phyloP scores from a whole-genome alignment of 352 stramenopile genomes.

The Globisporangium cystogenes region DNA sequence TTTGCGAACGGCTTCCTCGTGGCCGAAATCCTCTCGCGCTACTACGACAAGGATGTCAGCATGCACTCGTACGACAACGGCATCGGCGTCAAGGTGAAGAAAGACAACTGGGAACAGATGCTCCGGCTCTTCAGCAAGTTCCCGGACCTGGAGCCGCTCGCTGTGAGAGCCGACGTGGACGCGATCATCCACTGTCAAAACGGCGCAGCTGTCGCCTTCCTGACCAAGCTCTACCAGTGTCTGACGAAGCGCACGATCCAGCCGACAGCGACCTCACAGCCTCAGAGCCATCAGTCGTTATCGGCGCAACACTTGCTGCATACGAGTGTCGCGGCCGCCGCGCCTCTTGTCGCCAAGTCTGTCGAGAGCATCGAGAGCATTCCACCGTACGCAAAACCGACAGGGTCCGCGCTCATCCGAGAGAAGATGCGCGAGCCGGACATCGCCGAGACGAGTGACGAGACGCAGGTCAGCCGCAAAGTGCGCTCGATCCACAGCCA shows the following conservation, averaged over 20 bases:
- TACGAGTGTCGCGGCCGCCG: constrained; percentile 1
- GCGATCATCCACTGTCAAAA: constrained; percentile 90
- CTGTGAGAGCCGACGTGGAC: constrained; percentile 54
- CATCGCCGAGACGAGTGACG: constrained; percentile 65
- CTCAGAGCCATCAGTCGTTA: background rate
- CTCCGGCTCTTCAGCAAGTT: constrained; percentile 75
- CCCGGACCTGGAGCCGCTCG: constrained; percentile 56
- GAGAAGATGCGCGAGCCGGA: constrained; percentile 77
- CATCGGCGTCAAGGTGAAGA: constrained; percentile 86
- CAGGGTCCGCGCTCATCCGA: constrained; percentile 74
- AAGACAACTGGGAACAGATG: constrained; percentile 91
- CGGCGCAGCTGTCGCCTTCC: constrained; percentile 73
- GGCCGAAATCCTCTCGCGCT: constrained; percentile 89
- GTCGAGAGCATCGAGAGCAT: constrained; percentile 35
- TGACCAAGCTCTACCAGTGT: constrained; percentile 88
- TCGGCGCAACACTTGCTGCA: constrained; percentile 9
- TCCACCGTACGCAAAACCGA: constrained; percentile 81
- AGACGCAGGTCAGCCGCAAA: constrained; percentile 59
- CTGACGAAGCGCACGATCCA: constrained; percentile 88
- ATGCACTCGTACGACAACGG: constrained; percentile 94
- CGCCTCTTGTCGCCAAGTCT: constrained; percentile 20
- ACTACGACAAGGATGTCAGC: constrained; percentile 91
- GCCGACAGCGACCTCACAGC: constrained; percentile 18
- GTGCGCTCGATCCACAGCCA: constrained; percentile 55
- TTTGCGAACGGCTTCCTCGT: constrained; percentile 90